A percentile compares a stretch with the other conserved stretches of the same genome.
These are phyloP conservation scores for Coemansia sp. DNA, from an alignment of 192 early-diverging fungal genomes.

Conservation along the genomic window DNA sequence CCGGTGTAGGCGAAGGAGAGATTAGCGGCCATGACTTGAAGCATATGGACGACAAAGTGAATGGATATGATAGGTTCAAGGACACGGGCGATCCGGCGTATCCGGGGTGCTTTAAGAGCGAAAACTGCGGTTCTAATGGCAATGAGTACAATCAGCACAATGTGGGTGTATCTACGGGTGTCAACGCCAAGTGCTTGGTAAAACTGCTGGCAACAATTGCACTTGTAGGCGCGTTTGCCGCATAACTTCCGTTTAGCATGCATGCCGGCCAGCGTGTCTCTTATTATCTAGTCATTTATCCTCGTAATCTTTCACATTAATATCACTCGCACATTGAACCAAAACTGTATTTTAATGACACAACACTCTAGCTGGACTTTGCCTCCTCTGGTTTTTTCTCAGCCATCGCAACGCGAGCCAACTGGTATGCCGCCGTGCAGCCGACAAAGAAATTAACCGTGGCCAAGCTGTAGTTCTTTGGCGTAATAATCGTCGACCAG, in stretches of 20 bases:
- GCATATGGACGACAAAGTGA: constrained; percentile 24
- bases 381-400: constrained; percentile 46
- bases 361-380: not conserved
- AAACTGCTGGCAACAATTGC: not conserved
- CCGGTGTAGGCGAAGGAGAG: constrained; percentile 35
- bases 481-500: constrained; percentile 91
- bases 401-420: constrained; percentile 71
- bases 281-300: not conserved
- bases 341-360: no score
- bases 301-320: not conserved
- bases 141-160: not conserved
- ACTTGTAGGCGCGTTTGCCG: not conserved
- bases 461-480: constrained; percentile 87
- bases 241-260: not conserved
- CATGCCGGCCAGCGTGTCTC: not conserved
- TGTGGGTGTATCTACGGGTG: not conserved
- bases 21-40: constrained; percentile 40
- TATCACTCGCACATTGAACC: not conserved
- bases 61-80: constrained; percentile 30
- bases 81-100: constrained; percentile 29
- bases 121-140: constrained; percentile 14
- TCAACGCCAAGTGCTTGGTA: not conserved
- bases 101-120: constrained; percentile 38
- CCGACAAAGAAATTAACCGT: constrained; percentile 94
- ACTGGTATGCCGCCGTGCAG: constrained; percentile 83